Base-by-base conservation (phyloP, 306 rosid genomes). In the Malus asiatica region DNA sequence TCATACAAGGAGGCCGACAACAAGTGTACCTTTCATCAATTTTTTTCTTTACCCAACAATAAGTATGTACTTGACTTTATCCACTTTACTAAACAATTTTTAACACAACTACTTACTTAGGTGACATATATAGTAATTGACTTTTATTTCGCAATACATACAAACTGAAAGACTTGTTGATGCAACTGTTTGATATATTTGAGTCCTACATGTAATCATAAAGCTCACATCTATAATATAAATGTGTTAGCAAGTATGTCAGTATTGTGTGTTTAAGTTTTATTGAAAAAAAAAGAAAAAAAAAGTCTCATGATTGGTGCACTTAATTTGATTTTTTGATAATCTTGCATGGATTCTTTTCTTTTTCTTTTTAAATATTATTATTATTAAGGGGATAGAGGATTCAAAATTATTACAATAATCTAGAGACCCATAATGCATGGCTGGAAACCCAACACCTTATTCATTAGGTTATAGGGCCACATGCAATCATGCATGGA, bases 1-100 rank as follows among this genome's bases (percentile, higher is more conserved):
- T 85, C 86, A 79, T 38, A 78, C 85, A 85, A 76, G 80, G 84
- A 75, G 77, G 84, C 29, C 29, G 29, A 78, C 85, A 83, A 78
- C 88, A 81, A 75, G 70, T 55, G 64, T 81, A 23, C 82, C 83
- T 76, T 69, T 77, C 86, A 76, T 77, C 74, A 75, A 75, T 66
- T 81, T 77, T 75, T 79, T 63, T 30, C 40, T 63, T 22, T 35
- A 51, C 46, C 6, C 14, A 33, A 32, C 46, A 55, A 75, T 8
- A 22, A n/a, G 68, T 19, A 19, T 38, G n/a, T 42, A 55, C 29
- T 55, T 53, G 67, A 62, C 46, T 58, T 45, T 59, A 45, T 18
- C 61, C 45, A 27, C 58, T 38, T 33, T 66, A 35, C 12, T 11
- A 8, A 35, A 33, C 18, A 4, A 16, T 61, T 29, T 61, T 27